Evolutionary conservation across 805 yeast genomes (phyloP), one percentile per base, ranked within the genome.

Genomic region (Alloascoidea hylecoeti): DNA sequence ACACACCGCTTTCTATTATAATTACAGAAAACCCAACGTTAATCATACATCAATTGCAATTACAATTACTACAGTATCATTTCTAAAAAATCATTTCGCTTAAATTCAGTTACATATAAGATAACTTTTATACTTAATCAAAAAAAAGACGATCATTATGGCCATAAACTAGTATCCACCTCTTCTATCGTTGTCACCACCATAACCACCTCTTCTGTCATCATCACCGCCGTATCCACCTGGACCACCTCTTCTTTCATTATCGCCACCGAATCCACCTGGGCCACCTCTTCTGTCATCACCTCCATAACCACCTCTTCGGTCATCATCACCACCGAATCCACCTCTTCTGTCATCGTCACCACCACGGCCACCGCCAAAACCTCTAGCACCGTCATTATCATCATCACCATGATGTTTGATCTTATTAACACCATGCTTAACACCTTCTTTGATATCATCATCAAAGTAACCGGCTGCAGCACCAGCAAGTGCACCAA

Each of bases 281-380:
- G 32, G 41, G 15, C 18, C 38, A 36, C n/a, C 9, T 23, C 30
- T n/a, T 9, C 30, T n/a, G 18, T 38, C 18, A 23, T 38, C 30
- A 4, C 41, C 41, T 14, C 41, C 41, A 14, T 38, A 39, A 34
- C 18, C 38, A 36, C 13, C 12, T 14, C 37, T 27, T 35, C 37
- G 27, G 9, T 35, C 15, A n/a, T 36, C 23, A 12, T 34, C 33
- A 13, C 37, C 37, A n/a, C 39, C 39, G n/a, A 18, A 33, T 16
- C 35, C 35, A 23, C 19, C 17, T 13, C 39, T 33, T 5, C 39
- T 33, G 9, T 34, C 33, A 35, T 35, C 15, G 38, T 15, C 17
- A 12, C 39, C 39, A 18, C 39, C 39, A 12, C 15, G 37, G 34
- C 15, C 15, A 27, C 15, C 12, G 13, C 37, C 37, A 9, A 12